Evolutionary conservation across 164 flowering plant species (phyloP).

Genomic region (Tetrastigma voinierianum): DNA sequence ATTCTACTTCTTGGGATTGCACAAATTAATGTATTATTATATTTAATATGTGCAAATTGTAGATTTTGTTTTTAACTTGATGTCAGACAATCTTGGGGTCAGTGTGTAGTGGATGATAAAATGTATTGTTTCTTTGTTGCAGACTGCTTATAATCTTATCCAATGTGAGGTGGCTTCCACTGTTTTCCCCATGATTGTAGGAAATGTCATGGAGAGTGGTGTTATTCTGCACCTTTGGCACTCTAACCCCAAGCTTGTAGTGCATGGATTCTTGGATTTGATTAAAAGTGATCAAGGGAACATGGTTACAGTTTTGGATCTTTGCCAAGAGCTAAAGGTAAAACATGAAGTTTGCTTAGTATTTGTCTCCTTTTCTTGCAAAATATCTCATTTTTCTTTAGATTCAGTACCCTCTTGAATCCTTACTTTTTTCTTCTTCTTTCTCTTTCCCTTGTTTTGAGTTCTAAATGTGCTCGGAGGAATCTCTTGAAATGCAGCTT

Average conservation of each 20-base stretch:
- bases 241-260: conserved; percentile 54
- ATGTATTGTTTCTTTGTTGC: conserved; percentile 23
- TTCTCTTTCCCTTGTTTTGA: neutral
- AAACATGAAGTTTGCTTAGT: neutral
- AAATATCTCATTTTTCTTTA: too few species aligned
- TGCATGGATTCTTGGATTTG: conserved; percentile 62
- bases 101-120: conserved; percentile 8
- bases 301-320: conserved; percentile 51
- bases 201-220: conserved; percentile 33
- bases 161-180: conserved; percentile 66
- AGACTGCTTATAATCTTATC: conserved; percentile 86
- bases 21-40: conserved; percentile 54
- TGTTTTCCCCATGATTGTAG: conserved; percentile 60
- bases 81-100: too few species aligned
- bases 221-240: conserved; percentile 71
- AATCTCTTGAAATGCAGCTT: too few species aligned
- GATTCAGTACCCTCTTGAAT: neutral
- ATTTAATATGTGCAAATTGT: neutral
- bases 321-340: conserved; percentile 86
- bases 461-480: too few species aligned
- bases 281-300: conserved; percentile 43
- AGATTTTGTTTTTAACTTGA: neutral
- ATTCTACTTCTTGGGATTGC: conserved; percentile 79
- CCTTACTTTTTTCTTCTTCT: neutral
- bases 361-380: neutral